Percentiles rank a stretch among this genome's conserved stretches.
phyloP scores from a whole-genome alignment of 257 asterid species.

The Lycium barbarum region DNA sequence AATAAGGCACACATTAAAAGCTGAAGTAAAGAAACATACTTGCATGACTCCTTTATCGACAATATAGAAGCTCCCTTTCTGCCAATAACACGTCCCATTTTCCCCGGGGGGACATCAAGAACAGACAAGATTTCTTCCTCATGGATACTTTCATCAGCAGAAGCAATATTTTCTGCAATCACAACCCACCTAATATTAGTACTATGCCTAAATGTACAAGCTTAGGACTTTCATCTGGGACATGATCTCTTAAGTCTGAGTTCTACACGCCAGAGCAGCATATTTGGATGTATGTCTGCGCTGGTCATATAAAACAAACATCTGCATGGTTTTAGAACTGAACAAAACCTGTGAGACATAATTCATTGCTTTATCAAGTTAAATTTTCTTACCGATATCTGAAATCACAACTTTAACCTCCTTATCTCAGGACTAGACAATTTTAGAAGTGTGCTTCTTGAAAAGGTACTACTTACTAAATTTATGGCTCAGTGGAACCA shows the following conservation, averaged over 20 bases:
- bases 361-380: constrained; percentile 16
- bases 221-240: constrained; percentile 5
- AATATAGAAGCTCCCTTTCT: constrained; percentile 79
- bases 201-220: background rate
- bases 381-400: background rate
- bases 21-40: constrained; percentile 52
- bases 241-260: constrained; percentile 1
- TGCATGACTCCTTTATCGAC: constrained; percentile 85
- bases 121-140: constrained; percentile 86
- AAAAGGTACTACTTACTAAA: background rate
- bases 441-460: background rate
- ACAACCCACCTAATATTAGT: constrained; percentile 35
- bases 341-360: background rate
- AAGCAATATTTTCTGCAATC: constrained; percentile 59
- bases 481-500: background rate
- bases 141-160: constrained; percentile 52
- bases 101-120: constrained; percentile 85
- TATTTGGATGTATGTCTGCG: constrained; percentile 9
- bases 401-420: constrained; percentile 1
- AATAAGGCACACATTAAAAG: background rate
- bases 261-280: constrained; percentile 19
- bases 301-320: constrained; percentile 16
- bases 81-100: constrained; percentile 94
- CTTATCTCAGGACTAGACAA: constrained; percentile 9
- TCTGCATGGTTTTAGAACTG: constrained; percentile 1